Evolutionary conservation across 345 rosid species (phyloP), one percentile per base, ranked within the genome.

Genomic region (Hirschfeldia incana): DNA sequence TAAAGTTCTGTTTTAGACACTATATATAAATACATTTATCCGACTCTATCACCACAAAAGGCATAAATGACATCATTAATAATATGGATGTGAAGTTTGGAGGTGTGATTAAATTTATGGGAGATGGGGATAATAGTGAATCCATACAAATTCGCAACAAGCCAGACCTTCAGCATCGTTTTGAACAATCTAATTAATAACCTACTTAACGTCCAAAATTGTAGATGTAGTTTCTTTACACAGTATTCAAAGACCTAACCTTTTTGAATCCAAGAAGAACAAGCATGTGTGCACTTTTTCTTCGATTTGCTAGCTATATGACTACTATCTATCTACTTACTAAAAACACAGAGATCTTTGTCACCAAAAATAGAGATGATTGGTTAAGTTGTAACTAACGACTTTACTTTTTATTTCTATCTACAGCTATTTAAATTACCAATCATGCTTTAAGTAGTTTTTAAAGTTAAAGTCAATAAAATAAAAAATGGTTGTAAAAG

Each of bases 161-260:
- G 83, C 71, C 83, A 80, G 69, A 80, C 69, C 1, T 80, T 71
- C 27, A 15, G 72, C 80, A 80, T 80, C 77, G 83, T 75, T 80
- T 71, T 80, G 69, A 71, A 46, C 83, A 75, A 70, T 79, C 76
- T 75, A 74, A 65, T 65, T 65, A 65, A 73, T 42, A 72, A 78
- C 81, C 81, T 78, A 78, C 69, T 74, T 74, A 74, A 69, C 83
- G 83, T 71, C 80, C 80, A 80, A 80, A 29, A 29, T 29, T 29
- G 32, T 29, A 29, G 32, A 29, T 29, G 32, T 29, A 75, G 83
- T 76, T 70, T 71, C 80, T 70, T 46, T 66, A 76, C 80, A 76
- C 83, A 80, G 80, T 80, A 80, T 80, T 71, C 83, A 80, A 80
- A 75, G 58, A 70, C 83, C 76, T 75, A 80, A 55, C 69, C 66